These are phyloP conservation scores for Alternaria viburni DNA, from an alignment of 2,329 filamentous ascomycete species.

Conservation along the genomic window DNA sequence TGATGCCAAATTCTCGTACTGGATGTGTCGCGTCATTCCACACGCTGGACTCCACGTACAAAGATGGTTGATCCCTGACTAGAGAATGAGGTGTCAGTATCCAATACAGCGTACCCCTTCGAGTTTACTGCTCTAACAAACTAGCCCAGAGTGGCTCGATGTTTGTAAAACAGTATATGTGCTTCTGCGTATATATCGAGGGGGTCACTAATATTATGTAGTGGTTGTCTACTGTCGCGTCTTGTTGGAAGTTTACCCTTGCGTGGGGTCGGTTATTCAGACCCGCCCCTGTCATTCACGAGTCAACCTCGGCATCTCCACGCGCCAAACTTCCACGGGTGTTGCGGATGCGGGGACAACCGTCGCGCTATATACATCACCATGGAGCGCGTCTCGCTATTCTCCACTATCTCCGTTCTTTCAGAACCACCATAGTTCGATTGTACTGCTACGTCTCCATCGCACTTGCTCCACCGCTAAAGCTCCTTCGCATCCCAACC, in stretches of 20 bases:
- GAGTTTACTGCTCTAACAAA: not conserved
- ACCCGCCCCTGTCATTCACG: slow-evolving; percentile 21
- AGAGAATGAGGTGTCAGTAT: not conserved
- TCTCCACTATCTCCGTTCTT: not conserved
- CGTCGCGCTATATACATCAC: slow-evolving; percentile 19
- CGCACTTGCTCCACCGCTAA: slow-evolving; percentile 2
- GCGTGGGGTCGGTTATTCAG: slow-evolving; percentile 23
- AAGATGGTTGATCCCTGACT: not conserved
- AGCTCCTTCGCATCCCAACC: not conserved
- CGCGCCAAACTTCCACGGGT: slow-evolving; percentile 6
- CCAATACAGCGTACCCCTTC: not conserved
- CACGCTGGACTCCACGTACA: not conserved
- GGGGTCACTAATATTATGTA: not conserved
- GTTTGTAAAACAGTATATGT: not conserved
- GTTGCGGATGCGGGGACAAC: slow-evolving; percentile 25
- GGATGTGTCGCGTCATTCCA: too few relatives aligned
- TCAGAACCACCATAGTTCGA: not conserved
- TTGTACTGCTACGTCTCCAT: not conserved
- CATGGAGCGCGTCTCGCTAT: slow-evolving; percentile 10
- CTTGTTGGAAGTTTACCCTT: too few relatives aligned
- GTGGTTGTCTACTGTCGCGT: not conserved
- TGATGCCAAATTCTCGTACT: too few relatives aligned
- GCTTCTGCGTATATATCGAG: not conserved
- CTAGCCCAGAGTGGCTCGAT: not conserved
- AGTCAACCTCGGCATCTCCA: slow-evolving; percentile 36